Evolutionary conservation across 2,329 filamentous ascomycete genomes (phyloP).

Genomic region (Aureobasidium subglaciale): DNA sequence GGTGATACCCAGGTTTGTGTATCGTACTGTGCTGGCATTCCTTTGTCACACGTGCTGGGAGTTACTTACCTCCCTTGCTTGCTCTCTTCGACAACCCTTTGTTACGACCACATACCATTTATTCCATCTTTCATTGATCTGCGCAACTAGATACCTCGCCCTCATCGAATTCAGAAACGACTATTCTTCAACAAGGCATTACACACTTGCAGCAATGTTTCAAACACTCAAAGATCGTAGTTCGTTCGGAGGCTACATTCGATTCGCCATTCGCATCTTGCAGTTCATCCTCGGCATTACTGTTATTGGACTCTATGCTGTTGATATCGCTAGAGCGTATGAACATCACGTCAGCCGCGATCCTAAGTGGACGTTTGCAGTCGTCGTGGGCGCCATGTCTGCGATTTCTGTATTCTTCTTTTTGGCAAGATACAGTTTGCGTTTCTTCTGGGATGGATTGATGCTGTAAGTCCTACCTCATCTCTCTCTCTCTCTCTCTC

Average conservation of each 20-base stretch:
- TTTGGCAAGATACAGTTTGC: conserved; percentile 45
- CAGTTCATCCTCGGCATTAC: conserved; percentile 71
- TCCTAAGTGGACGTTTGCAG: conserved; percentile 73
- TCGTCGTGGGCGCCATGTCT: conserved; percentile 59
- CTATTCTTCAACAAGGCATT: not conserved
- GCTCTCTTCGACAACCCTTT: not conserved
- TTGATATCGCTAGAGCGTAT: conserved; percentile 54
- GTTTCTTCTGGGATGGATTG: conserved; percentile 63
- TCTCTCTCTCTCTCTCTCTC: not conserved
- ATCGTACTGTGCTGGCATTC: too few species aligned
- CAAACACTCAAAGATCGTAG: conserved; percentile 7
- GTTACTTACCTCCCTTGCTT: not conserved
- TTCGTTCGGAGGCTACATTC: conserved; percentile 29
- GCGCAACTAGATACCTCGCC: not conserved
- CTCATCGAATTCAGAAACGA: not conserved
- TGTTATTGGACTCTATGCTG: conserved; percentile 71
- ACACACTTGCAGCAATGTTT: not conserved
- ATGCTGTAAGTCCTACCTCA: conserved; percentile 56
- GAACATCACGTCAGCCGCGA: conserved; percentile 47
- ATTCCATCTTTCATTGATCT: too few species aligned
- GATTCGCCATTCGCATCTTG: conserved; percentile 60
- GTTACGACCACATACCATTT: too few species aligned
- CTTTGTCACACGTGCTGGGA: not conserved
- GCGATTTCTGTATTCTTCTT: conserved; percentile 56
- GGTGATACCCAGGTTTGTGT: not conserved